phyloP scores from a whole-genome alignment of 139 green algal species.

The Haematococcus sp. region DNA sequence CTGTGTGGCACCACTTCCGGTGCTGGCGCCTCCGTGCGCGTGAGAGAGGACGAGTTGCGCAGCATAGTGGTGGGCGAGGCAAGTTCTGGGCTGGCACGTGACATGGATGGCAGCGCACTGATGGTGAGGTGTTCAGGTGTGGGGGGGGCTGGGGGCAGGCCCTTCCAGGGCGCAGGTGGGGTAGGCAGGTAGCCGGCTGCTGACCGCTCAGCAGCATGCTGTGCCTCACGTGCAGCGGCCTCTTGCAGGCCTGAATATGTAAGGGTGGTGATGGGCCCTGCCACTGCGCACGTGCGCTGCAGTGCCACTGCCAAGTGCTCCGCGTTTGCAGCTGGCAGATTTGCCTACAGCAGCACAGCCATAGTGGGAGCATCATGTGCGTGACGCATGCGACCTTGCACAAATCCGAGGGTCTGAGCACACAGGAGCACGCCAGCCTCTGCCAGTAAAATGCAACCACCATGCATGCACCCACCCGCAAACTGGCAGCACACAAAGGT shows the following conservation, averaged over 20 bases:
- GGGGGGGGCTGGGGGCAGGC: background rate
- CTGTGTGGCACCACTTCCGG: background rate
- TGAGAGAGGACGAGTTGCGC: background rate
- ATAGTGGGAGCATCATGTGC: no score
- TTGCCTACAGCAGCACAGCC: background rate
- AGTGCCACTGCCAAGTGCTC: no score
- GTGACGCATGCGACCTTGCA: no score
- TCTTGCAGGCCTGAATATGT: background rate
- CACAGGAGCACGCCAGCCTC: no score
- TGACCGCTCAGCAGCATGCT: background rate
- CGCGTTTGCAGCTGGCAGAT: background rate
- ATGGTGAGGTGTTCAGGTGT: background rate
- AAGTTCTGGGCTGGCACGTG: background rate
- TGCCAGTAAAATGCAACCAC: no score
- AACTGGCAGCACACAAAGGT: no score
- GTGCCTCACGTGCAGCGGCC: background rate
- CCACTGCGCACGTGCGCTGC: background rate
- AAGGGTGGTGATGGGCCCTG: background rate
- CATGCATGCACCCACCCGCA: background rate
- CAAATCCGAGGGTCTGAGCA: no score
- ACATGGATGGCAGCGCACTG: background rate
- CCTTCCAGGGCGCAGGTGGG: background rate
- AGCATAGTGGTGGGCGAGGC: background rate
- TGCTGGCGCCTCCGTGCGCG: background rate
- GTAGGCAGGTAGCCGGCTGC: background rate